A percentile compares a stretch with the other conserved stretches of the same genome.
phyloP scores from a whole-genome alignment of 2,329 filamentous ascomycete species.

The Neofusicoccum cordaticola region DNA sequence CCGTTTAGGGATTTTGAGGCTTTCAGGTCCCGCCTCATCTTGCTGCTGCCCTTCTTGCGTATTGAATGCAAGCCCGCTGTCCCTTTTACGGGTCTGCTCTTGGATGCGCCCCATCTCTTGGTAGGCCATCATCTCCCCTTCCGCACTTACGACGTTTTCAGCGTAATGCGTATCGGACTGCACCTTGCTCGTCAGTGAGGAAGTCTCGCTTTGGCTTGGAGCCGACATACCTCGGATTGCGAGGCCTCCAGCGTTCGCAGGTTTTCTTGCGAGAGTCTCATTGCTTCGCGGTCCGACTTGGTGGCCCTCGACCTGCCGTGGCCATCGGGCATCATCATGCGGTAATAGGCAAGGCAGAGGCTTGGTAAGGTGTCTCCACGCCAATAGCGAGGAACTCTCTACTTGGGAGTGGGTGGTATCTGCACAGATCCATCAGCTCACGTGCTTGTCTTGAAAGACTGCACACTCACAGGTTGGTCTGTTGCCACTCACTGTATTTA shows the following conservation, averaged over 20 bases:
- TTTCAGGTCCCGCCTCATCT: background rate
- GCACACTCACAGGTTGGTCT: background rate
- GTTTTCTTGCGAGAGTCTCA: slow-evolving; percentile 8
- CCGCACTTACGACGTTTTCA: slow-evolving; percentile 6
- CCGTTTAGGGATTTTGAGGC: background rate
- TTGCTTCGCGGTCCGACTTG: background rate
- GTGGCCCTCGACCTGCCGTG: background rate
- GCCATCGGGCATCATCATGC: background rate
- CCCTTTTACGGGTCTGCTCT: slow-evolving; percentile 1
- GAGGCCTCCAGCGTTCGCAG: background rate
- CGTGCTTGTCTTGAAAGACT: too few species aligned
- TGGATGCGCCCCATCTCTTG: slow-evolving; percentile 1
- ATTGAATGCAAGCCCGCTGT: slow-evolving; percentile 3
- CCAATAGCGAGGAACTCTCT: too few species aligned
- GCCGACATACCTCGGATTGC: background rate
- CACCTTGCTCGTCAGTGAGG: background rate
- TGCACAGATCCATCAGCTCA: too few species aligned
- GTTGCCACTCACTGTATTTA: too few species aligned
- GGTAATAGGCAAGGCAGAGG: background rate
- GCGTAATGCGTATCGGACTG: slow-evolving; percentile 15
- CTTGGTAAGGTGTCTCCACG: too few species aligned
- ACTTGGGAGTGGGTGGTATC: too few species aligned
- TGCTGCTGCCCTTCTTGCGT: background rate
- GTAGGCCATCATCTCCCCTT: slow-evolving; percentile 6
- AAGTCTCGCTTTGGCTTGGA: background rate